Percentiles rank a stretch among this genome's conserved stretches.
These are phyloP conservation scores for Tribonema minus DNA, from an alignment of 108 stramenopile genomes.

Conservation along the genomic window DNA sequence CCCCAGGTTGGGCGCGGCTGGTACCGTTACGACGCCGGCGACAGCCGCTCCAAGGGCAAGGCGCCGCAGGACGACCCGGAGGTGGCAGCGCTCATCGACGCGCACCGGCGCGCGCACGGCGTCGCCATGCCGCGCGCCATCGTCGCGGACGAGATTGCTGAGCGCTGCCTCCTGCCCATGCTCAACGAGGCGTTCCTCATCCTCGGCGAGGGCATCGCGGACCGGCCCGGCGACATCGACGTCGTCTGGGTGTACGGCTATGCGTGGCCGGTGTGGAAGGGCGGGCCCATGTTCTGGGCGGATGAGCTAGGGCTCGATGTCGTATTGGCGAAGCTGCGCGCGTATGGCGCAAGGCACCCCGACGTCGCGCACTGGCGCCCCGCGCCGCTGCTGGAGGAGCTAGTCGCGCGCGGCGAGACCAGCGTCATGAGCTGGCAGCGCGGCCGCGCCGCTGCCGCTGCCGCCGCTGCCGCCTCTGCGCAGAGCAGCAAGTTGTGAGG, in stretches of 20 bases:
- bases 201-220: slow-evolving; percentile 87
- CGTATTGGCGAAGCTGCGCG: neutral
- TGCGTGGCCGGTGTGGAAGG: slow-evolving; percentile 87
- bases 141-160: slow-evolving; percentile 45
- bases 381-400: neutral
- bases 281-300: slow-evolving; percentile 61
- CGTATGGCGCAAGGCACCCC: neutral
- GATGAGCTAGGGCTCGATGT: slow-evolving; percentile 37
- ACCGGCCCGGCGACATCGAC: slow-evolving; percentile 83
- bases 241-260: slow-evolving; percentile 91
- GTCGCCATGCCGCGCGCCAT: slow-evolving; percentile 6
- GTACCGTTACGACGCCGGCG: neutral
- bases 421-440: neutral
- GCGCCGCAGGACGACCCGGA: neutral
- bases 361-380: neutral
- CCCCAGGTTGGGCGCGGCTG: too few relatives aligned
- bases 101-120: neutral
- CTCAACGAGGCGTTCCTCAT: slow-evolving; percentile 94
- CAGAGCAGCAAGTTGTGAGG: too few relatives aligned
- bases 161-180: slow-evolving; percentile 71
- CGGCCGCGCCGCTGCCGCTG: too few relatives aligned
- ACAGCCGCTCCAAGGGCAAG: neutral
- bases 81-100: neutral
- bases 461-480: too few relatives aligned
- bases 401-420: neutral